Conservation (phyloP, 2,329 filamentous ascomycete genomes). For the Ophiosphaerella korrae region DNA sequence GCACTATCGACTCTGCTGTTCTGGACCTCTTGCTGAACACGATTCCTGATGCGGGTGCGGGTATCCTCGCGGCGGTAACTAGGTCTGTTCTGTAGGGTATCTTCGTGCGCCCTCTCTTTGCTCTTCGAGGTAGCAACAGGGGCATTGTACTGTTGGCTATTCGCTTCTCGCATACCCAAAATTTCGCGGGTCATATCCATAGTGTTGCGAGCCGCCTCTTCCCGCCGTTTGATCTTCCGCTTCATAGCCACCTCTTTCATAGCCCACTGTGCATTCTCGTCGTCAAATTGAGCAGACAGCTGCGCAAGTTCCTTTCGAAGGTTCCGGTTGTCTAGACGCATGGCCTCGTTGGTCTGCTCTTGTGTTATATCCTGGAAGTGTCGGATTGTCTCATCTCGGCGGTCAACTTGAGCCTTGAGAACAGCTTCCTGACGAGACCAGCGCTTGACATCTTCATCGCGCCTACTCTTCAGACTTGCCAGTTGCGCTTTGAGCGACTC, state of each 20-base stretch:
- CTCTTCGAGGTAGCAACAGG: slow-evolving; percentile 15
- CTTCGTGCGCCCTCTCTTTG: slow-evolving; percentile 24
- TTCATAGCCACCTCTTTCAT: slow-evolving; percentile 39
- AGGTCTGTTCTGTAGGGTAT: slow-evolving; percentile 30
- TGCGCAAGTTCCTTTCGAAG: slow-evolving; percentile 47
- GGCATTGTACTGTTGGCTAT: slow-evolving; percentile 19
- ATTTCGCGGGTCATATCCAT: slow-evolving; percentile 41
- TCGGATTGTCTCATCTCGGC: slow-evolving; percentile 48
- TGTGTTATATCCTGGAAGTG: slow-evolving; percentile 44
- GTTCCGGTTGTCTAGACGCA: slow-evolving; percentile 49
- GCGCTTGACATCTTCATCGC: slow-evolving; percentile 57
- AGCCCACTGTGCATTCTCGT: slow-evolving; percentile 40
- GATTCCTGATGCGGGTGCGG: slow-evolving; percentile 38
- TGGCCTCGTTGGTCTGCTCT: slow-evolving; percentile 45
- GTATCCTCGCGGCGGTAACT: slow-evolving; percentile 40
- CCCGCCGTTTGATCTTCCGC: slow-evolving; percentile 40
- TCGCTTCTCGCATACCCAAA: slow-evolving; percentile 31
- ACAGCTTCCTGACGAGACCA: slow-evolving; percentile 41
- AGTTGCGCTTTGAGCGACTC: slow-evolving; percentile 73
- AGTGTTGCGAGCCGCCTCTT: slow-evolving; percentile 31
- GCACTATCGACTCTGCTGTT: slow-evolving; percentile 34
- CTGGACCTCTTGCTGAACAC: slow-evolving; percentile 41
- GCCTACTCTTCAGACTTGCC: slow-evolving; percentile 72
- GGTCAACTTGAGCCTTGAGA: slow-evolving; percentile 39
- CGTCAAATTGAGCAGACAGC: slow-evolving; percentile 41